These are phyloP conservation scores for Raphanus sativus DNA, from an alignment of 345 rosid species.

Conservation along the genomic window DNA sequence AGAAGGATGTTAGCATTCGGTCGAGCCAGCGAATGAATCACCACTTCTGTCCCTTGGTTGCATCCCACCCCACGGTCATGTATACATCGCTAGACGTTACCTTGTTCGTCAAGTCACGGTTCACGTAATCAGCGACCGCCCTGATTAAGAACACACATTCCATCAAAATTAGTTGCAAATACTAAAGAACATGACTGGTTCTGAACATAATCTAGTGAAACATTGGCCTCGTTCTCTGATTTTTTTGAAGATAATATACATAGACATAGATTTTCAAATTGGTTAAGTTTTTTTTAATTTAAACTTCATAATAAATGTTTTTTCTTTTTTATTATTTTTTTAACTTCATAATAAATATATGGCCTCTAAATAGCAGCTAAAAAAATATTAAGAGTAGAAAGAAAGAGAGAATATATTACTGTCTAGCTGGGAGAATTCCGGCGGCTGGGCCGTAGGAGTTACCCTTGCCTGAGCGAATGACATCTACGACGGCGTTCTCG, in stretches of 20 bases:
- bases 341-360: no score
- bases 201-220: no score
- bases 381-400: not conserved
- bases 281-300: no score
- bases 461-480: slow-evolving; percentile 49
- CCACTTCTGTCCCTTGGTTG: slow-evolving; percentile 57
- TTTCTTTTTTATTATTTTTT: not conserved
- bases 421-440: slow-evolving; percentile 60
- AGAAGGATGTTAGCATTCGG: slow-evolving; percentile 69
- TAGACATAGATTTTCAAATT: no score
- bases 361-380: no score
- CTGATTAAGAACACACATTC: slow-evolving; percentile 34
- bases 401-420: slow-evolving; percentile 29
- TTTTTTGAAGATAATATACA: not conserved
- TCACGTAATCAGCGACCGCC: slow-evolving; percentile 64
- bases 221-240: no score
- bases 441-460: slow-evolving; percentile 47
- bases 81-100: slow-evolving; percentile 52
- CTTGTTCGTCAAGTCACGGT: slow-evolving; percentile 54
- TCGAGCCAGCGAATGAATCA: slow-evolving; percentile 47
- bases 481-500: slow-evolving; percentile 51
- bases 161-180: not conserved
- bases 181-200: no score
- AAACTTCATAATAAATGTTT: no score
- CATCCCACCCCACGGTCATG: slow-evolving; percentile 63